Evolutionary conservation across 1,139 yeast species (phyloP), one percentile per base, ranked within the genome.

Genomic region (Eremothecium gossypii): DNA sequence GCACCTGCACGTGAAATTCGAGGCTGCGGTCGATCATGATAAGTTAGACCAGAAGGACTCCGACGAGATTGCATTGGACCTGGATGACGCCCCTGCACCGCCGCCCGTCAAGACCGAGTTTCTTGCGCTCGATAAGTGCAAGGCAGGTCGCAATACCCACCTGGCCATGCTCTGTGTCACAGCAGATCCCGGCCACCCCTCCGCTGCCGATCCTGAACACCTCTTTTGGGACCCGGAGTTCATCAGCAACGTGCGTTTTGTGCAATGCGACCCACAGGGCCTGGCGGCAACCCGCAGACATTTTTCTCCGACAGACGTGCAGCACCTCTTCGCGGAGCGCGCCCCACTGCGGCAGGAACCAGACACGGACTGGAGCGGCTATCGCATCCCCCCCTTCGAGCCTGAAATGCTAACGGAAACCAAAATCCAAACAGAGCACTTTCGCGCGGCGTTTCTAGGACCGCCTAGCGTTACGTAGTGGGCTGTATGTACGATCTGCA

Each of bases 81-180:
- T 70, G 51, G 58, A 49, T 29, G 53, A 51, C 30, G 49, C 23
- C 5, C 3, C 39, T 1, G 49, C 40, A 38, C 20, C 31, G 6
- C 31, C 11, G 31, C 31, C 31, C 31, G 6, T 33, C 5, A 17
- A 17, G 6, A 83, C 95, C 0, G 51, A 64, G 1, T 89, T 91
- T 55, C 60, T 85, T 26, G 95, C 97, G 0, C 68, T 91, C 14
- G 97, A 89, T 59, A 91, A 91, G 57, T 85, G 94, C 52, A 64
- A 82, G 1, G 85, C 85, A 0, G 63, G 68, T 11, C 66, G 93
- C 11, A 31, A 38, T 12, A 27, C 38, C 4, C 83, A 70, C 54
- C 51, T 85, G 6, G 76, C 74, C 40, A 51, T 71, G 2, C 29
- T 70, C 7, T 64, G 68, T 1, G 60, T 79, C 20, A 67, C 59